Evolutionary conservation across 805 yeast species (phyloP).

Genomic region (Barnettozyma pratensis): DNA sequence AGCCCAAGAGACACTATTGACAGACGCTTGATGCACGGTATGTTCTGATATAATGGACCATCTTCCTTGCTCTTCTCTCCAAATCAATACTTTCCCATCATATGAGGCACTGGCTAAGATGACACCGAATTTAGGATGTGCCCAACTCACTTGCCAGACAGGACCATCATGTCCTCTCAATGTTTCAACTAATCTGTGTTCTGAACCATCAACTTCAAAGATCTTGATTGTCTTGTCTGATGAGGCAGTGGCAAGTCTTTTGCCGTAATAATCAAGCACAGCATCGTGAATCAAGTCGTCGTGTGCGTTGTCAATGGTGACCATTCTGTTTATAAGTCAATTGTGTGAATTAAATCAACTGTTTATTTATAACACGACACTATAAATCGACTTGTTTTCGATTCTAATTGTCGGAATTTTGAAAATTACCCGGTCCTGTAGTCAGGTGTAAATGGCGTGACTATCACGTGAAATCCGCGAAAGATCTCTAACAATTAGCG

Average conservation of each 20-base stretch:
- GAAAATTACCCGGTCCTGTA: not conserved
- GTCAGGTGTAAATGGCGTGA: not conserved
- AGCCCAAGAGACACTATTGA: conserved; percentile 93
- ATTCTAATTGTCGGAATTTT: not conserved
- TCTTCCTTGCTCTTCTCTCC: conserved; percentile 88
- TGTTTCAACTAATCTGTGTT: conserved; percentile 77
- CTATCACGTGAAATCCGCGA: too few species aligned
- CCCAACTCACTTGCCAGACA: conserved; percentile 99
- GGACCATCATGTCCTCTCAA: conserved; percentile 95
- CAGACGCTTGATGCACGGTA: conserved; percentile 87
- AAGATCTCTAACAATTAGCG: too few species aligned
- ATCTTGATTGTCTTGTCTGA: conserved; percentile 95
- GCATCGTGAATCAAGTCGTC: conserved; percentile 95
- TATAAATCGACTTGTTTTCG: not conserved
- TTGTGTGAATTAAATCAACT: not conserved
- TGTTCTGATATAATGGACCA: conserved; percentile 90
- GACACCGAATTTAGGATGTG: conserved; percentile 96
- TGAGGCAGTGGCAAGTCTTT: conserved; percentile 91
- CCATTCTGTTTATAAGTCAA: conserved; percentile 33
- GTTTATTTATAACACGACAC: not conserved
- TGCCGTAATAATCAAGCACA: conserved; percentile 94
- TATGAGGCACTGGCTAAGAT: conserved; percentile 92
- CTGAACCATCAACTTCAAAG: conserved; percentile 85
- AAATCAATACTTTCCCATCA: conserved; percentile 89
- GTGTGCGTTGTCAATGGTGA: conserved; percentile 85